Evolutionary conservation across 768 basidiomycete species (phyloP).

Genomic region (Suillus luteus): DNA sequence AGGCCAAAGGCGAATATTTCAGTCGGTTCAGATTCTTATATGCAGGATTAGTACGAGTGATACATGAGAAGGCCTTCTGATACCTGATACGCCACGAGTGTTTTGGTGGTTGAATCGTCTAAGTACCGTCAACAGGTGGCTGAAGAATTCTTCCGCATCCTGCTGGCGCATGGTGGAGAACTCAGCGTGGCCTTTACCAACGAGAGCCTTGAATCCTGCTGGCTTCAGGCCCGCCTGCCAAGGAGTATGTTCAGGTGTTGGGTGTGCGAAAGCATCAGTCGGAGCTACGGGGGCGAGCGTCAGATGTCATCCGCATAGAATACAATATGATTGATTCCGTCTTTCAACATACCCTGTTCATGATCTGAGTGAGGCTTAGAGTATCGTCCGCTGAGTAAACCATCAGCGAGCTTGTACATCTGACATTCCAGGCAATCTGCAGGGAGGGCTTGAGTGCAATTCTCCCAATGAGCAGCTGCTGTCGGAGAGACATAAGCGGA

Average conservation of each 20-base stretch:
- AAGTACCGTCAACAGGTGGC: constrained; percentile 73
- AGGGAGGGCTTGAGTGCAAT: constrained; percentile 68
- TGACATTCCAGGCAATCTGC: constrained; percentile 94
- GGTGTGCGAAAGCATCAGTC: constrained; percentile 37
- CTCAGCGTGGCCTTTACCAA: constrained; percentile 92
- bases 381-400: constrained; percentile 90
- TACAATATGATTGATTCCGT: constrained; percentile 12
- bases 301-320: constrained; percentile 12
- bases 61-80: constrained; percentile 6
- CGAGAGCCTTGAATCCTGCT: constrained; percentile 79
- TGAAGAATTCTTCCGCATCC: constrained; percentile 94
- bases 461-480: constrained; percentile 52
- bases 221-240: constrained; percentile 83
- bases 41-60: constrained; percentile 23
- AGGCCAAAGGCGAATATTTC: constrained; percentile 76
- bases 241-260: constrained; percentile 25
- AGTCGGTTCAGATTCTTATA: constrained; percentile 59
- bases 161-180: constrained; percentile 97
- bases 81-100: constrained; percentile 39
- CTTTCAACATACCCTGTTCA: constrained; percentile 17
- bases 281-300: constrained; percentile 20
- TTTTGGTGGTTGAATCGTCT: constrained; percentile 62
- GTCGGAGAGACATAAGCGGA: constrained; percentile 26
- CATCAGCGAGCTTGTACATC: constrained; percentile 89
- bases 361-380: constrained; percentile 55